Base-by-base conservation (phyloP, 352 stramenopile genomes). In the Phytophthora meadii region DNA sequence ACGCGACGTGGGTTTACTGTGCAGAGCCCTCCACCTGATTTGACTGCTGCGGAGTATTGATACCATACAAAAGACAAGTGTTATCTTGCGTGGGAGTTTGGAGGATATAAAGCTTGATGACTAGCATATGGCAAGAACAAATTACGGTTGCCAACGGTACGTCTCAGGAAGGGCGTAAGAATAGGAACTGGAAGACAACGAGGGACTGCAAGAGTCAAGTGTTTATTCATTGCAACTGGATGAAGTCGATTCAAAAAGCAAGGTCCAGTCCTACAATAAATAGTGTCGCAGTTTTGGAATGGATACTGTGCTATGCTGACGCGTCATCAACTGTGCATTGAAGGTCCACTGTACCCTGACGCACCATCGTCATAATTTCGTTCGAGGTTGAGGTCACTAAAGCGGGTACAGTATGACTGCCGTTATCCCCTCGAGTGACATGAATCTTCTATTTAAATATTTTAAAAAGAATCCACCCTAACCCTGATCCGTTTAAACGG, bases 21-120 rank as follows among this genome's bases (percentile, higher is more conserved):
- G 25, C 3, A 5, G 22, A 67, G 49, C 11, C 25, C 11, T n/a
- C 0, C 0, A 0, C 14, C 30, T 49, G 12, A 54, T 56, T 61
- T 52, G 19, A 19, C 5, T 32, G 2, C 45, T 68, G 58, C 65
- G 58, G 52, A 72, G 30, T 45, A 50, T 0, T 7, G 6, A 5
- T 5, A 1, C 0, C n/a, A 22, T 59, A 60, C 44, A 47, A 30
- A 50, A 40, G 11, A 0, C 3, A 45, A 54, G 19, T 30, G n/a
- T 10, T 6, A 4, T 5, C 0, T 5, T 36, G 63, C 41, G 39
- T 37, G 57, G 65, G 22, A 72, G 52, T 4, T 64, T 24, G 15
- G 7, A 0, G 0, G 1, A 0, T 28, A 59, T 67, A 65, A 65
- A 47, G 1, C n/a, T 11, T 22, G 17, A 22, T 17, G 46, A 44